Conservation (phyloP, 306 rosid genomes). For the Castanea mollissima region DNA sequence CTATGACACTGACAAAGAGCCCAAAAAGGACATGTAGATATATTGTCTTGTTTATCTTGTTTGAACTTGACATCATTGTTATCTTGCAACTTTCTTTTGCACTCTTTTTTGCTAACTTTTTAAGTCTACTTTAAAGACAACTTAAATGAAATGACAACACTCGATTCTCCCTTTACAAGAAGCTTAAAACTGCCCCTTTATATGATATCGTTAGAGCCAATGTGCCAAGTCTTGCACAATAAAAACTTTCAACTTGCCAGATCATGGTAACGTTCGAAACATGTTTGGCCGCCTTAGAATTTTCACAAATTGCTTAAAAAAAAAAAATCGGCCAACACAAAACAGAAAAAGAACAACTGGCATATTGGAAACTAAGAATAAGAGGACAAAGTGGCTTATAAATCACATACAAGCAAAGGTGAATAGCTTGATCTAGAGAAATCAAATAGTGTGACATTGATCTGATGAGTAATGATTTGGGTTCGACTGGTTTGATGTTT, state of each 20-base stretch:
- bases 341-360: no score
- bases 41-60: background rate
- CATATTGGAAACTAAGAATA: no score
- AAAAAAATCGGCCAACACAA: no score
- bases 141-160: background rate
- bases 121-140: background rate
- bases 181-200: background rate
- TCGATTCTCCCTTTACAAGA: background rate
- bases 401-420: no score
- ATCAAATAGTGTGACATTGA: background rate
- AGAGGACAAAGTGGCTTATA: no score
- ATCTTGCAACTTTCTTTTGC: background rate
- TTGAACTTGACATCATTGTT: background rate
- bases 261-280: no score
- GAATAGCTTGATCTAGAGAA: no score
- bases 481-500: background rate
- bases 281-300: no score
- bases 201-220: background rate
- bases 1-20: slow-evolving; percentile 5
- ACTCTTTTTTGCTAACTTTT: background rate
- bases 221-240: background rate
- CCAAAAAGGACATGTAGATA: slow-evolving; percentile 15
- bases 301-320: no score
- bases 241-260: no score
- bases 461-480: background rate